These are phyloP conservation scores for Triticum turgidum DNA, from an alignment of 176 grass and related monocot species.

Conservation along the genomic window DNA sequence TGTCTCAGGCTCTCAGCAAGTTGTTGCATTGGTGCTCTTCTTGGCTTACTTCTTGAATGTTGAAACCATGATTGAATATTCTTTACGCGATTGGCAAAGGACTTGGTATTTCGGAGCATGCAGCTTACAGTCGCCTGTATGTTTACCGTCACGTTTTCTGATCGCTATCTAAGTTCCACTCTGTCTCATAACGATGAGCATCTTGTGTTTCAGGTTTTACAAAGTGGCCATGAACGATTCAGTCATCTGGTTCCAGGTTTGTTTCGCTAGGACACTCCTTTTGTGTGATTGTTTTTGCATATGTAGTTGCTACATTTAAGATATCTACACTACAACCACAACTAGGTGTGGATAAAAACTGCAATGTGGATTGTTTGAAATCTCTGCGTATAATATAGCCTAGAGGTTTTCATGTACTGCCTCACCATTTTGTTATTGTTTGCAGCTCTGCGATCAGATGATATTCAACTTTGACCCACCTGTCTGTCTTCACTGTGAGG, in stretches of 20 bases:
- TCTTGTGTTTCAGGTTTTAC: slow-evolving; percentile 78
- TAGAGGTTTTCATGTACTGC: not conserved
- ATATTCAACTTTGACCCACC: slow-evolving; percentile 87
- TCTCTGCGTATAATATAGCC: not conserved
- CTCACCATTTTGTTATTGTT: slow-evolving; percentile 19
- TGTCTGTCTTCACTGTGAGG: slow-evolving; percentile 75
- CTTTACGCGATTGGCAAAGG: not conserved
- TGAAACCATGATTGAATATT: not conserved
- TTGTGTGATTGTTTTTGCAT: not conserved
- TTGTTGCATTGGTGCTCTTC: not conserved
- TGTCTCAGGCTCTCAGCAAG: not conserved
- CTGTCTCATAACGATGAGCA: not conserved
- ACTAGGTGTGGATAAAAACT: not conserved
- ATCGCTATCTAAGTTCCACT: not conserved
- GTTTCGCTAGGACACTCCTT: slow-evolving; percentile 46
- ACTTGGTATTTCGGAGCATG: not conserved
- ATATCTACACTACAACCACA: not conserved
- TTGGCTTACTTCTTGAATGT: not conserved
- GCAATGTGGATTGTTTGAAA: not conserved
- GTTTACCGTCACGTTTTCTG: not conserved
- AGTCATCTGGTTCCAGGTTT: slow-evolving; percentile 93
- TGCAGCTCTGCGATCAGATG: slow-evolving; percentile 85
- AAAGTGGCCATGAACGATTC: slow-evolving; percentile 68
- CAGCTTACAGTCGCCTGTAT: not conserved
- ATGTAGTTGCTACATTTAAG: not conserved